Evolutionary conservation across 2,329 filamentous ascomycete genomes (phyloP), one percentile per base, ranked within the genome.

Genomic region (Botrytis porri): DNA sequence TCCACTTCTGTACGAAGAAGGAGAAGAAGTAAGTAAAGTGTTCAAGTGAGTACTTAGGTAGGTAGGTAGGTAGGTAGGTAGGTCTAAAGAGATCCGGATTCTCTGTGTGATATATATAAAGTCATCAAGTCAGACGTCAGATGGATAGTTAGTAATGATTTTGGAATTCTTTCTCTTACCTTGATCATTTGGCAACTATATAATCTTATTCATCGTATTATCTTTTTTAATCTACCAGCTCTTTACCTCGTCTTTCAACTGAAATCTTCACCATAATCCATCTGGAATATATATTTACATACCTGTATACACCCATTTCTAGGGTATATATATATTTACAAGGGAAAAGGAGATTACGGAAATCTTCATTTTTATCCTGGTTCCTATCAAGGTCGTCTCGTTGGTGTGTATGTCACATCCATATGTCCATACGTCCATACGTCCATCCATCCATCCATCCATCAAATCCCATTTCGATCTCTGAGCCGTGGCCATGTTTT

Each of bases 401-500:
- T 39, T n/a, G 22, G 57, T 60, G n/a, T 29, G 8, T 43, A 63
- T 57, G 51, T 57, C n/a, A 54, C 51, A 29, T 61, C 29, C 29
- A 25, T 60, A 22, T 32, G 4, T 35, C 57, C 57, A 12, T 54
- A 14, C 51, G 1, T 29, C 51, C n/a, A 18, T 43, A n/a, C n/a
- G 37, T 59, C 32, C 57, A 20, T 59, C 54, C 54, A 9, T 59
- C 32, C 54, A 10, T 29, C 54, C n/a, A 20, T 48, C 48, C 63
- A 51, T 66, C 63, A 39, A 37, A 51, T 16, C 41, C 39, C 45
- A 69, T 60, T 25, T 29, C 54, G 41, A 45, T 60, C 25, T 29
- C 54, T 18, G 29, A 61, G 45, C n/a, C n/a, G 4, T 35, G 20
- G 45, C 60, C 61, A 66, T 71, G 70, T 66, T 66, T 43, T 71